These are phyloP conservation scores for Pharus latifolius DNA, from an alignment of 176 grass and related monocot species.

Conservation along the genomic window DNA sequence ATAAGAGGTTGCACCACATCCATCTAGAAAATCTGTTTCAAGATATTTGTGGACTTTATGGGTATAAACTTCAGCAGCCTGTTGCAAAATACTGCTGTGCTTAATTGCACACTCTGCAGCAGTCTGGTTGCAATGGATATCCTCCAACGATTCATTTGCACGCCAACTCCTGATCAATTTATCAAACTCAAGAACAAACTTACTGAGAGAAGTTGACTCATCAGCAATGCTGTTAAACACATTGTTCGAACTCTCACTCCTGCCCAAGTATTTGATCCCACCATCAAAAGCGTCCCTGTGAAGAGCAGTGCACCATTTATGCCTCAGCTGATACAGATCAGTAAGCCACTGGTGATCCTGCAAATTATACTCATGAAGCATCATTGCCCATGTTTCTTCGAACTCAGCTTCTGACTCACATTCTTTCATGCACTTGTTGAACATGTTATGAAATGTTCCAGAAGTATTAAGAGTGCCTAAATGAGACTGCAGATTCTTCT, in stretches of 20 bases:
- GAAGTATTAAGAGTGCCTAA: constrained; percentile 46
- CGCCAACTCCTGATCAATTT: constrained; percentile 51
- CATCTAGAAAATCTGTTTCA: constrained; percentile 67
- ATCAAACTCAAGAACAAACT: constrained; percentile 45
- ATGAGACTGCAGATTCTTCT: constrained; percentile 47
- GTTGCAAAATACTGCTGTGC: constrained; percentile 41
- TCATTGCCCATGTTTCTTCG: constrained; percentile 57
- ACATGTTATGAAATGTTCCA: constrained; percentile 37
- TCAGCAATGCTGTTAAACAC: constrained; percentile 39
- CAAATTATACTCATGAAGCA: constrained; percentile 43
- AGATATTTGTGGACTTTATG: constrained; percentile 44
- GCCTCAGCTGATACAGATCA: constrained; percentile 54
- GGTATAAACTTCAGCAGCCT: constrained; percentile 67
- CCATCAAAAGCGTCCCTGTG: constrained; percentile 64
- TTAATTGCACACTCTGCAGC: constrained; percentile 28
- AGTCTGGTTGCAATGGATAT: constrained; percentile 45
- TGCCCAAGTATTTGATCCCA: constrained; percentile 42
- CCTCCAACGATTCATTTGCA: constrained; percentile 47
- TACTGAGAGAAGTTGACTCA: constrained; percentile 36
- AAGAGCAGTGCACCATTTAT: constrained; percentile 66
- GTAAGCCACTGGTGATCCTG: constrained; percentile 57
- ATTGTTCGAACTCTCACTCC: constrained; percentile 31
- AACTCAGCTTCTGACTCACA: constrained; percentile 63
- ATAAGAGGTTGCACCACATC: constrained; percentile 40
- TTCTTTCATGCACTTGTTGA: constrained; percentile 60